Conservation (phyloP, 2,329 filamentous ascomycete genomes). For the Beauveria sp. region DNA sequence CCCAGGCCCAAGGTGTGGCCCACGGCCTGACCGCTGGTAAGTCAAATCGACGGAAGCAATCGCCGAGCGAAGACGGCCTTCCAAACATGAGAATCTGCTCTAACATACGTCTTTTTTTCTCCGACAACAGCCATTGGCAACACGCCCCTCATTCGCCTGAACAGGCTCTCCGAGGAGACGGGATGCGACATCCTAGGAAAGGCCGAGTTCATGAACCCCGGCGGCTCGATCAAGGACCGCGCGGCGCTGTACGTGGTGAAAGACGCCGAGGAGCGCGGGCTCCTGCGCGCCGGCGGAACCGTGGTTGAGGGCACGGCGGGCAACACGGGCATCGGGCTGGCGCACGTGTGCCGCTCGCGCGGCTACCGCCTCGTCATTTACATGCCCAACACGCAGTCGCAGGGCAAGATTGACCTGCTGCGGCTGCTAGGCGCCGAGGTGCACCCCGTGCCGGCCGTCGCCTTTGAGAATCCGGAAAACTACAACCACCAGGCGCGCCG, state of each 20-base stretch:
- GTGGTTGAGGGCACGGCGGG: constrained; percentile 96
- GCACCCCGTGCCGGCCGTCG: constrained; percentile 88
- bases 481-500: constrained; percentile 94
- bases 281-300: constrained; percentile 78
- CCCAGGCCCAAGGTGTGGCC: constrained; percentile 70
- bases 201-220: constrained; percentile 98
- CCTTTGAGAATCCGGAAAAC: constrained; percentile 91
- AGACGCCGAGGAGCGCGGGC: constrained; percentile 82
- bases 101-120: not conserved
- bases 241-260: constrained; percentile 90
- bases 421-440: constrained; percentile 89
- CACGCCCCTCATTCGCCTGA: constrained; percentile 86
- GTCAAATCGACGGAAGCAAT: constrained; percentile 12
- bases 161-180: constrained; percentile 80
- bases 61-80: not conserved
- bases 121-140: constrained; percentile 76
- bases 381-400: constrained; percentile 98
- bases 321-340: constrained; percentile 95
- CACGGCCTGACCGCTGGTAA: constrained; percentile 76
- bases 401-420: constrained; percentile 93
- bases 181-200: constrained; percentile 94
- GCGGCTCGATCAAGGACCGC: constrained; percentile 92
- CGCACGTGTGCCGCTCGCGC: constrained; percentile 86
- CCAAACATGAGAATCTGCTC: not conserved
- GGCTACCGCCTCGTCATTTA: constrained; percentile 97